A percentile compares a stretch with the other conserved stretches of the same genome.
phyloP scores from a whole-genome alignment of 768 basidiomycete genomes.

The Lactarius tabidus region DNA sequence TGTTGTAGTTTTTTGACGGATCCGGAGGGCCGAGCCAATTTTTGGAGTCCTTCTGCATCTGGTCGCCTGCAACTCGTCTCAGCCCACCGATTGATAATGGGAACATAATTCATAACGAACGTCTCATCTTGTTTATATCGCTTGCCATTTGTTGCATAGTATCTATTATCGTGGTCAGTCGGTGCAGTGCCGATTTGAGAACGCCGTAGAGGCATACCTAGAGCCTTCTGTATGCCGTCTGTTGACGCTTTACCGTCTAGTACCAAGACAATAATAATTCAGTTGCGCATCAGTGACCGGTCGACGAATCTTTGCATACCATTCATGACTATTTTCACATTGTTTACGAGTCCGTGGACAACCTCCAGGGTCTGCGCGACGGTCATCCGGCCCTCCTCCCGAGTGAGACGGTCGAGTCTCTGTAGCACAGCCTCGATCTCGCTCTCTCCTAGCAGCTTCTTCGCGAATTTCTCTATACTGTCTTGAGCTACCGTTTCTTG shows the following conservation, averaged over 20 bases:
- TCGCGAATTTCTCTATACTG: background rate
- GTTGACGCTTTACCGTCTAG: background rate
- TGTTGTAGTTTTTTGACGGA: no score
- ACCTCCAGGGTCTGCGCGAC: background rate
- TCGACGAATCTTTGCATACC: background rate
- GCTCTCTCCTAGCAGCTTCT: conserved; percentile 9
- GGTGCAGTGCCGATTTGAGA: background rate
- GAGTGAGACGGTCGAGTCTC: background rate
- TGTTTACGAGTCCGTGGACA: background rate
- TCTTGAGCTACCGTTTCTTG: background rate
- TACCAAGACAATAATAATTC: background rate
- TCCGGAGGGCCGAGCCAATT: no score
- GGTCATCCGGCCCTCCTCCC: conserved; percentile 1
- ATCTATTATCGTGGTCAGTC: background rate
- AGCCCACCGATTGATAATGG: no score
- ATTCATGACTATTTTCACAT: conserved; percentile 3
- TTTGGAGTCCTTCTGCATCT: no score
- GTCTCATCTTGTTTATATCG: background rate
- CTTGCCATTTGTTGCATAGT: background rate
- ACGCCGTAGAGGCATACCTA: background rate
- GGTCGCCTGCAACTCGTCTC: no score
- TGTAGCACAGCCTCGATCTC: background rate
- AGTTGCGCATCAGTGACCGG: background rate
- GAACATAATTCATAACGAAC: background rate
- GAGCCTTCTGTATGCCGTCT: background rate